These are phyloP conservation scores for Tolypocladium nubicola DNA, from an alignment of 2,329 filamentous ascomycete species.

Conservation along the genomic window DNA sequence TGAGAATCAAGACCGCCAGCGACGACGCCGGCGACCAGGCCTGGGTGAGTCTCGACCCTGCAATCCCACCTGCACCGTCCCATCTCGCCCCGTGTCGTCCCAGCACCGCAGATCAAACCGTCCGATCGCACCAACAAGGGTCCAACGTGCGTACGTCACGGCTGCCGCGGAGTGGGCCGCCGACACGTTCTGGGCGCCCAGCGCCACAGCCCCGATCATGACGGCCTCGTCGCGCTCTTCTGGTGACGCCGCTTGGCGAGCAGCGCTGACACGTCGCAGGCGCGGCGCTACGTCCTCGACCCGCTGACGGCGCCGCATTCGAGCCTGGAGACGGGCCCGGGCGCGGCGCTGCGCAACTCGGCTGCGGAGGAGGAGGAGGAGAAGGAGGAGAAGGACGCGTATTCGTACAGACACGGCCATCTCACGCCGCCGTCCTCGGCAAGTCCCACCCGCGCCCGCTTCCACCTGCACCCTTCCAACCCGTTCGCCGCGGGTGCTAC, in stretches of 20 bases:
- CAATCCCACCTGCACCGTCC: not conserved
- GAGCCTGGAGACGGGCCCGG: conserved; percentile 55
- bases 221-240: no score
- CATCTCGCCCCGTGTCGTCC: not conserved
- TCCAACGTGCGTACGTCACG: not conserved
- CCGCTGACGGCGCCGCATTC: conserved; percentile 60
- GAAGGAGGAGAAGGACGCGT: not conserved
- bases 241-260: not conserved
- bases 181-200: no score
- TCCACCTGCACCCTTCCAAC: conserved; percentile 33
- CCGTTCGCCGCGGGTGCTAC: conserved; percentile 18
- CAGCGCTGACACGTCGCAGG: conserved; percentile 29
- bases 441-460: conserved; percentile 29
- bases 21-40: not conserved
- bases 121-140: not conserved
- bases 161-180: not conserved
- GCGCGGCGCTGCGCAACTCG: conserved; percentile 22
- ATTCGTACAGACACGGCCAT: not conserved
- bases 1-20: not conserved
- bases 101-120: not conserved
- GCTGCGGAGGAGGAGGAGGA: not conserved
- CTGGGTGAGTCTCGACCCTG: not conserved
- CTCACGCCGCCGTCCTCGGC: conserved; percentile 43
- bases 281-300: conserved; percentile 56
- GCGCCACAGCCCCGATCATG: no score